Base-by-base conservation (phyloP, 306 rosid species). In the Quercus mongolica region DNA sequence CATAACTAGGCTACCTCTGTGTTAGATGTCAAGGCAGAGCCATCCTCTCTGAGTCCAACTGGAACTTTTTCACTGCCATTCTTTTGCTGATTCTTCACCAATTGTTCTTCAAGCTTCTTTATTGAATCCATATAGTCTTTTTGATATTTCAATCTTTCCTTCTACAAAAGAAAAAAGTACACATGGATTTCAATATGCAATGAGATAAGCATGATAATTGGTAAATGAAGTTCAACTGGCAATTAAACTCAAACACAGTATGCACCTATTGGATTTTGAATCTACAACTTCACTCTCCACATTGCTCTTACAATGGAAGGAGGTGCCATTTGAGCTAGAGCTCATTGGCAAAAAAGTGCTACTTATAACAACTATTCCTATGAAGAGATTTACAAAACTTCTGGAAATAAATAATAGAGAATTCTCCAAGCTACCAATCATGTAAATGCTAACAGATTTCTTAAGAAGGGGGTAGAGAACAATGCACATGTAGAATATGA, bases 21-120 rank as follows among this genome's bases (percentile, higher is more conserved):
- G 76, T 74, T 86, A 23, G 59, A 71, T 71, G 75, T 49, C 75
- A 71, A 71, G 26, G 58, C n/a, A 71, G 41, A 71, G 59, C 13
- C n/a, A 44, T 71, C 58, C 2, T 49, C 38, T 56, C 26, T 51
- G 11, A 28, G 19, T 54, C 21, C 14, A 25, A 69, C 84, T 26
- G 71, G 64, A 77, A 74, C 46, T 76, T 85, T 88, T 67, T 71
- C 89, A 78, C 61, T 21, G 49, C 77, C 94, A 62, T 80, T 76
- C 83, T 85, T 91, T 65, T 75, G 80, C 71, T 88, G 96, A 75
- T 88, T 89, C 83, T 80, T 78, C 78, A 84, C 80, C 71, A 93
- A 77, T 83, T 93, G 94, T 83, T 90, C 92, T 86, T 96, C 98
- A 54, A 93, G 94, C 92, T 93, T 96, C 88, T 87, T 96, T 76